phyloP scores from a whole-genome alignment of 208 protist species.

The Vickermania spadyakhi region DNA sequence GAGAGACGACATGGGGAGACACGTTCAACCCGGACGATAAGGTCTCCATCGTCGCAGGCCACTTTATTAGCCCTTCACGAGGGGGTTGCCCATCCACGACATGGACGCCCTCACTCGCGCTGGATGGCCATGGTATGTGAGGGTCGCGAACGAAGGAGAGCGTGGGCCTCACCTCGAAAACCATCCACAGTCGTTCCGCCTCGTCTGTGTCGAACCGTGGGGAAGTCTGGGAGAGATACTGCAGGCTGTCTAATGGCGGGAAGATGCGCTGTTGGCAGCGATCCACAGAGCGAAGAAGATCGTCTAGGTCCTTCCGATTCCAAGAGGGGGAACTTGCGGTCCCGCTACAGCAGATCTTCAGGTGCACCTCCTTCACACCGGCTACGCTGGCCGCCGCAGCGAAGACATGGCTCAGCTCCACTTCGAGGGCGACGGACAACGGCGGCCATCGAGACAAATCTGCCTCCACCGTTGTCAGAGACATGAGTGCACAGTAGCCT shows the following conservation, averaged over 20 bases:
- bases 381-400: slow-evolving; percentile 1
- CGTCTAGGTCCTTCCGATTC: slow-evolving; percentile 12
- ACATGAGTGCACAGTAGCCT: too few relatives aligned
- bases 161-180: neutral
- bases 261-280: slow-evolving; percentile 53
- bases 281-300: slow-evolving; percentile 65
- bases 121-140: neutral
- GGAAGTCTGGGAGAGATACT: slow-evolving; percentile 26
- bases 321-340: slow-evolving; percentile 5
- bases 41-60: neutral
- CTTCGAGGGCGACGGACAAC: too few relatives aligned
- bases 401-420: slow-evolving; percentile 3
- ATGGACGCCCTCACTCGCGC: too few relatives aligned
- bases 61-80: neutral
- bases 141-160: neutral
- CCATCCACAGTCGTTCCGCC: neutral
- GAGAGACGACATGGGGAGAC: neutral
- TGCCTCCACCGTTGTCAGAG: too few relatives aligned
- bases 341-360: too few relatives aligned
- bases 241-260: slow-evolving; percentile 58
- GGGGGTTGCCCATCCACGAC: neutral
- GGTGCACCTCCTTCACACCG: too few relatives aligned
- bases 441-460: too few relatives aligned
- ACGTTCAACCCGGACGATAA: too few relatives aligned
- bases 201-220: slow-evolving; percentile 4